Evolutionary conservation across 805 yeast genomes (phyloP).

Genomic region (Candida lessepsii): DNA sequence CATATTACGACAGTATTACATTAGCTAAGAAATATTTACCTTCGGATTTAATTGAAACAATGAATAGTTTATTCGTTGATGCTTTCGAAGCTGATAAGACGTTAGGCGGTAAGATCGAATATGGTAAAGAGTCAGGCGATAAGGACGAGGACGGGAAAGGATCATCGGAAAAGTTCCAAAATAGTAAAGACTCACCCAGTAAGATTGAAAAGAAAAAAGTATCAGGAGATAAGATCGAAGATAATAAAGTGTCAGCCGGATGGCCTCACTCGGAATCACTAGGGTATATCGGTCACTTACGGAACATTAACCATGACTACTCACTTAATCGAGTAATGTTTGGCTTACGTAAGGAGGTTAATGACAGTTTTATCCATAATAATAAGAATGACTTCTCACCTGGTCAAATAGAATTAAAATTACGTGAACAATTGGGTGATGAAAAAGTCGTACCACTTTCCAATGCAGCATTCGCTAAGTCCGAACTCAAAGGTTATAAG

Average conservation of each 20-base stretch:
- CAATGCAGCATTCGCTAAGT: conserved; percentile 10
- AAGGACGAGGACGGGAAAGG: too few species aligned
- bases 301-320: background rate
- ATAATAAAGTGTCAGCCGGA: too few species aligned
- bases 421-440: conserved; percentile 13
- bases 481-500: conserved; percentile 1
- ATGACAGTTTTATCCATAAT: background rate
- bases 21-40: conserved; percentile 7
- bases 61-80: background rate
- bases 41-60: conserved; percentile 4
- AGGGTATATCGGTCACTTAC: background rate
- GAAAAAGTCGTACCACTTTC: conserved; percentile 16
- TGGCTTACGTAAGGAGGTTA: conserved; percentile 1
- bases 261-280: too few species aligned
- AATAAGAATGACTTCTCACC: conserved; percentile 3
- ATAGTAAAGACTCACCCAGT: too few species aligned
- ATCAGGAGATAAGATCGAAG: too few species aligned
- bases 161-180: too few species aligned
- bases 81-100: too few species aligned
- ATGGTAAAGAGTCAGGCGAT: too few species aligned
- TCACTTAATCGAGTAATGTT: background rate
- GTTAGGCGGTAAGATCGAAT: too few species aligned
- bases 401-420: conserved; percentile 8
- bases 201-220: too few species aligned
- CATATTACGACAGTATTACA: conserved; percentile 1